Evolutionary conservation across 306 rosid species (phyloP), one percentile per base, ranked within the genome.

Genomic region (Citrullus colocynthis): DNA sequence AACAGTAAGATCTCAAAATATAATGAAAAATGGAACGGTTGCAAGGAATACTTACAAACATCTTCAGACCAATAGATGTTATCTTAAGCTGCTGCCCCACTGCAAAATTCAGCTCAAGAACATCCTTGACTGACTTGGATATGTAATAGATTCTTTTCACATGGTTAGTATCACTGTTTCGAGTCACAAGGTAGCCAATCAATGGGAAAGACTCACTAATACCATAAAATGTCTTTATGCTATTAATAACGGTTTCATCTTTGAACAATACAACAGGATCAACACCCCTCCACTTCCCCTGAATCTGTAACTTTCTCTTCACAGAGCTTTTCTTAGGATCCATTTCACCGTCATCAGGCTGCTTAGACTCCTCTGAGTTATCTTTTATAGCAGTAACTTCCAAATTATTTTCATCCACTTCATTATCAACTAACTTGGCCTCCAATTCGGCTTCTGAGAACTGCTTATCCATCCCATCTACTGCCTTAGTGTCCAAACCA

Each of bases 241-340:
- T 88, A 78, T 81, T 78, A 79, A 93, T 79, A 44, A 89, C 76
- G 36, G 82, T 79, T 82, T 96, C 98, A 83, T 92, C 94, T 81
- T 88, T 88, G 79, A 96, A 91, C 83, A 93, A 88, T 76, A 96
- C 87, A 39, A 96, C 98, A 60, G 99, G 99, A 61, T 96, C 98
- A 73, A 96, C 98, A 21, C 98, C 99, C 90, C 82, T 96, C 99
- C 99, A 96, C 84, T 85, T 88, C 45, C 99, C 99, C 78, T 93
- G 99, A 73, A 67, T 80, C 73, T 96, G 98, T 44, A 88, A 78
- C 88, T 88, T 92, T 83, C 98, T 85, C 86, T 89, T 93, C 67
- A 85, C 92, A 67, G 86, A 83, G 74, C 78, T 73, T 80, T 76
- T 86, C 76, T 78, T 87, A 24, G 49, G 76, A 60, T 62, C 85